Conservation (phyloP, 768 basidiomycete species). For the Serendipita indica region DNA sequence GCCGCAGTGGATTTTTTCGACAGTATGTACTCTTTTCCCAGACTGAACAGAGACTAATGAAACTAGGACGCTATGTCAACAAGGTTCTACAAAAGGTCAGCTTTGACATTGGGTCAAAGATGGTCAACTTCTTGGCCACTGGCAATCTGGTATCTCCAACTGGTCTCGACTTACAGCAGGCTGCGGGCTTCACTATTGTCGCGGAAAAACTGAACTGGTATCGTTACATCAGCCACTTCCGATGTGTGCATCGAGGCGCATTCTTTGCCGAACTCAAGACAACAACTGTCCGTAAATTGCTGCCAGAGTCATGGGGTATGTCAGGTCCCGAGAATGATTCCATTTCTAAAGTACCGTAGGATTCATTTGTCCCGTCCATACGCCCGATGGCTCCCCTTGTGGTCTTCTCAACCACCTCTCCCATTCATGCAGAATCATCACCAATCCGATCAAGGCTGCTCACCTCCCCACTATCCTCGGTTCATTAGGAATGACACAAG, state of each 20-base stretch:
- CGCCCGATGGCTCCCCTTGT: slow-evolving; percentile 95
- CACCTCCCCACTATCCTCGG: slow-evolving; percentile 72
- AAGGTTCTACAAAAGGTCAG: slow-evolving; percentile 64
- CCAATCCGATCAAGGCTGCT: slow-evolving; percentile 52
- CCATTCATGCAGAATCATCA: slow-evolving; percentile 82
- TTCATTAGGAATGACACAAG: slow-evolving; percentile 87
- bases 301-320: slow-evolving; percentile 96
- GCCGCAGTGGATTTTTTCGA: slow-evolving; percentile 75
- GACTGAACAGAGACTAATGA: neutral
- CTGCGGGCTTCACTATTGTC: slow-evolving; percentile 96
- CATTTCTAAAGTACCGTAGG: slow-evolving; percentile 31
- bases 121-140: slow-evolving; percentile 92
- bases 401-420: slow-evolving; percentile 95
- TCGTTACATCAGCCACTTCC: slow-evolving; percentile 95
- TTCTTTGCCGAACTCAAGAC: slow-evolving; percentile 99
- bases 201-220: slow-evolving; percentile 99
- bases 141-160: slow-evolving; percentile 91
- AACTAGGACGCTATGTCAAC: slow-evolving; percentile 63
- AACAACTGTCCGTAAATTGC: slow-evolving; percentile 86
- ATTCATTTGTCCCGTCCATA: slow-evolving; percentile 96
- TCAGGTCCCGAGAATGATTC: slow-evolving; percentile 6
- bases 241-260: slow-evolving; percentile 96
- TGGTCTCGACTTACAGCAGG: slow-evolving; percentile 92
- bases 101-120: slow-evolving; percentile 79
- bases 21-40: slow-evolving; percentile 34